phyloP scores from a whole-genome alignment of 345 rosid genomes.

The Xanthoceras sorbifolium region DNA sequence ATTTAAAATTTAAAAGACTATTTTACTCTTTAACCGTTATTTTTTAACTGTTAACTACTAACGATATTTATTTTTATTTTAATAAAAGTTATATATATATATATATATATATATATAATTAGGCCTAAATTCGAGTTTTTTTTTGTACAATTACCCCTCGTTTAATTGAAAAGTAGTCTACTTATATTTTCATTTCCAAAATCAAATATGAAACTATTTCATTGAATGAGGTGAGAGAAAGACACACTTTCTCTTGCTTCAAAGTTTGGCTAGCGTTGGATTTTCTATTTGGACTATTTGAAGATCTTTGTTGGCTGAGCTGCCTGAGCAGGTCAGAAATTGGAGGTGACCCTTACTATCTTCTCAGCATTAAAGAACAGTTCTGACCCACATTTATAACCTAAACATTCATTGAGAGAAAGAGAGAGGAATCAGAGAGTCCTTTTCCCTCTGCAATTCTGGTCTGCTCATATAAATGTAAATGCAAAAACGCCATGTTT shows the following conservation, averaged over 20 bases:
- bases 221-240: slow-evolving; percentile 36
- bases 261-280: slow-evolving; percentile 43
- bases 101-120: no score
- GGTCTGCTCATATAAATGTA: slow-evolving; percentile 31
- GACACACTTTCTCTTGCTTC: slow-evolving; percentile 20
- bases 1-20: no score
- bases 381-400: slow-evolving; percentile 38
- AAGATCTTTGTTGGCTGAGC: slow-evolving; percentile 32
- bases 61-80: no score
- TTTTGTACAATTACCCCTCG: no score
- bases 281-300: slow-evolving; percentile 50
- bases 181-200: no score
- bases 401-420: slow-evolving; percentile 14
- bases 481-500: slow-evolving; percentile 50
- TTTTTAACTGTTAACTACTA: no score
- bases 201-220: no score
- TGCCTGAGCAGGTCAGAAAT: slow-evolving; percentile 31
- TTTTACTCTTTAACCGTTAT: no score
- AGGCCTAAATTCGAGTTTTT: no score
- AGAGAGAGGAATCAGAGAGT: slow-evolving; percentile 10
- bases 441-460: slow-evolving; percentile 19
- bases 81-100: no score
- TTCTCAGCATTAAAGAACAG: slow-evolving; percentile 23
- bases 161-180: no score
- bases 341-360: slow-evolving; percentile 27